These are phyloP conservation scores for Ustilago tritici DNA, from an alignment of 1,284 basidiomycete species.

Conservation along the genomic window DNA sequence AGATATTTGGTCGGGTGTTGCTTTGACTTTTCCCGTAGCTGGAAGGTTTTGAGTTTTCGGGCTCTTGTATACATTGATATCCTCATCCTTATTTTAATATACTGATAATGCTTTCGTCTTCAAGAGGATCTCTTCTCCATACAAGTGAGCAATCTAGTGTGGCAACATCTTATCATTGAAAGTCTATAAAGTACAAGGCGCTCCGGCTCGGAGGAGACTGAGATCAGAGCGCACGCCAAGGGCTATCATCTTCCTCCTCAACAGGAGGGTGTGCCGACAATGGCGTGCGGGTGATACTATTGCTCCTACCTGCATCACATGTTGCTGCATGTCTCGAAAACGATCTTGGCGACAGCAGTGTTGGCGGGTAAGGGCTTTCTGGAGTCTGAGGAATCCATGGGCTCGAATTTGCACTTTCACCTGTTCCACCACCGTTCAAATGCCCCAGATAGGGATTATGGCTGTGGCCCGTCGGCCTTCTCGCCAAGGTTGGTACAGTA, in stretches of 20 bases:
- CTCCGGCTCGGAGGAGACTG: background rate
- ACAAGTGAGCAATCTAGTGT: background rate
- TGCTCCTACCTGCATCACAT: background rate
- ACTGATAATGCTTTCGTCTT: background rate
- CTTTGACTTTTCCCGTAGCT: background rate
- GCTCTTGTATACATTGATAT: background rate
- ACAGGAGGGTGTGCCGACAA: background rate
- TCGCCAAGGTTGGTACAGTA: conserved; percentile 10
- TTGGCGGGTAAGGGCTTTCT: conserved; percentile 25
- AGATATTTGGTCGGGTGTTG: conserved; percentile 18
- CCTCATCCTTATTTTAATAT: background rate
- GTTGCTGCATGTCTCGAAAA: conserved; percentile 10
- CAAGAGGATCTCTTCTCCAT: background rate
- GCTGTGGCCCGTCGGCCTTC: background rate
- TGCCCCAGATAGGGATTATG: conserved; percentile 5
- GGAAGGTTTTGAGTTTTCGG: conserved; percentile 1
- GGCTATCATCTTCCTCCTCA: conserved; percentile 16
- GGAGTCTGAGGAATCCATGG: conserved; percentile 41
- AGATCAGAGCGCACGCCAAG: conserved; percentile 1
- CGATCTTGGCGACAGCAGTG: conserved; percentile 20
- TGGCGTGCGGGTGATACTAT: background rate
- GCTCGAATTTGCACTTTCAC: conserved; percentile 3
- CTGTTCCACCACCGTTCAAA: background rate
- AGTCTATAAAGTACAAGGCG: conserved; percentile 5
- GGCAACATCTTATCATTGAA: background rate